Evolutionary conservation across 208 protist genomes (phyloP), one percentile per base, ranked within the genome.

Genomic region (Porcisia hertigi): DNA sequence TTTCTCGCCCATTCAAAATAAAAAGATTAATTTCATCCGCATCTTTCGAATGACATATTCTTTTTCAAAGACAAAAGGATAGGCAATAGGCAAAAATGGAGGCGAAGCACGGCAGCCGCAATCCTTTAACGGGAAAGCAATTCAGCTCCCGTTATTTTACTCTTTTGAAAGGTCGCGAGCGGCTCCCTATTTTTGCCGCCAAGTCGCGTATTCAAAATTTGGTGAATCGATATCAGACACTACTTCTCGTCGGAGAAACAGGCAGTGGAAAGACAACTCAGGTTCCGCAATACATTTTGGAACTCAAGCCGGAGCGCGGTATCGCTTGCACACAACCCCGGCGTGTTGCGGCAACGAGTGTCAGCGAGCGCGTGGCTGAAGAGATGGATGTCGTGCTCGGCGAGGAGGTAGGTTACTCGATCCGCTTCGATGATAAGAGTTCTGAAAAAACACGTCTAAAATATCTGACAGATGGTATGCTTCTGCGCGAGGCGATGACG

Each of bases 401-500:
- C 52, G 86, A 98, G 45, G 96, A 99, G 75, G 98, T 99, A 4
- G 99, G 99, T 16, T 99, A 99, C 86, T 91, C 81, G 9, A 99
- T 99, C 82, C 96, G 99, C 72, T 99, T 99, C 86, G 99, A 99
- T 73, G 98, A 99, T 79, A 96, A 88, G 65, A 99, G 95, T 25
- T 94, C 85, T 11, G 79, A 87, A 16, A 88, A 98, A 39, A 99
- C 99, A 11, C 83, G 88, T 0, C 91, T 99, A 9, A 99, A 99
- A 75, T 99, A 99, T 80, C 90, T 99, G 80, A 99, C 99, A 1
- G 98, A 99, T 90, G 99, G 99, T 95, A 99, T 99, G 93, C 80
- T 99, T 12, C 86, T 99, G 18, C 93, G 98, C 62, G 98, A 99
- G 79, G 97, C 94, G 54, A 94, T 99, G 79, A 73, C 90, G 25